Base-by-base conservation (phyloP, 75 land plant genomes). In the Adiantum capillusveneris region DNA sequence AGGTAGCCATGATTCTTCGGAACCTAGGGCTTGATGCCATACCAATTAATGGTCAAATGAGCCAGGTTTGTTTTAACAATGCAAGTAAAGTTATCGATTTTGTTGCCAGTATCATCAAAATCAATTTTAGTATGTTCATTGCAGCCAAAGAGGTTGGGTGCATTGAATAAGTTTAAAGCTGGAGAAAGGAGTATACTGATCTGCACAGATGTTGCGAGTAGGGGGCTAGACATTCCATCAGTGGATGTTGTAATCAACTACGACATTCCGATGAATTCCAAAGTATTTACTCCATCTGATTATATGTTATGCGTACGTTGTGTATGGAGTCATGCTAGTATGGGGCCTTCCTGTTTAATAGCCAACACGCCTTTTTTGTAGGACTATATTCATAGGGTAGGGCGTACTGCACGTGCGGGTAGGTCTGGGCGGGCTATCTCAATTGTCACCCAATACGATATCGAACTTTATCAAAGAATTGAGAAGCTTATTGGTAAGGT, bases 141-240 rank as follows among this genome's bases (percentile, higher is more conserved):
- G 17, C 76, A 92, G 85, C 50, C 86, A 25, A 93, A 88, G 57
- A 69, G 95, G 61, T 60, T 83, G 37, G 90, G 88, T 16, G 87
- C 98, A 3, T 60, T 93, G 30, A 81, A 81, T 54, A 82, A 76
- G 70, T 92, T 92, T 52, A 92, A 88, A 62, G 70, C 94, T 43
- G 95, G 95, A 21, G 98, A 88, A 27, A 78, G 95, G 51, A 93
- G 76, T 65, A 81, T 85, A 24, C 81, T 93, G 52, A 71, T 93
- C 9, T 85, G 90, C 73, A 93, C 98, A 37, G 98, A 93, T 77
- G 98, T 93, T 25, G 95, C 95, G n/a, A 85, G 98, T 50, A 82
- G 98, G 66, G 98, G 95, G 11, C 85, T 93, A 25, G 98, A 93
- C 67, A 85, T 93, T 64, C 95, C 97, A 18, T 78, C 95, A 41